Evolutionary conservation across 768 basidiomycete species (phyloP).

Genomic region (Phanerodontia chrysosporium): DNA sequence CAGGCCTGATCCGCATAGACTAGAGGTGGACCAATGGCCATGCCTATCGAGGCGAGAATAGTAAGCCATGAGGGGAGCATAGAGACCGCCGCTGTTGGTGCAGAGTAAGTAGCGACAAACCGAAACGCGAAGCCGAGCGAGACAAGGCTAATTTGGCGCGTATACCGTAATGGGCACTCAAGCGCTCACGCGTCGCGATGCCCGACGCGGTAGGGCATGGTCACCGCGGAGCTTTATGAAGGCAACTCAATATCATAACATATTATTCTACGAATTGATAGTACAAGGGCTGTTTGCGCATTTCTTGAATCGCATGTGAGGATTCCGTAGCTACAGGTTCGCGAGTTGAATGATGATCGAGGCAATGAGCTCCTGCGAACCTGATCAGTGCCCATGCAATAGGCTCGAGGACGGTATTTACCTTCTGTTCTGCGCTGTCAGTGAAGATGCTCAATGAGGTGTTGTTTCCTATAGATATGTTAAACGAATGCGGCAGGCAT

Average conservation of each 20-base stretch:
- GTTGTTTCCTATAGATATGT: neutral
- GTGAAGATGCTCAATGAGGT: constrained; percentile 2
- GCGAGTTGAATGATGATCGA: neutral
- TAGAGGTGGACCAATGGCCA: constrained; percentile 82
- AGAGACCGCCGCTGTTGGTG: neutral
- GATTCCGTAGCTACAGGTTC: neutral
- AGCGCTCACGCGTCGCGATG: no score
- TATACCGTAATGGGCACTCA: no score
- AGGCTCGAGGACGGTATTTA: neutral
- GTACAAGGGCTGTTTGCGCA: no score
- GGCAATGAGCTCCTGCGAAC: neutral
- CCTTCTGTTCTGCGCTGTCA: constrained; percentile 6
- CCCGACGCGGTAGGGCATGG: no score
- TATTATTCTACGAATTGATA: no score
- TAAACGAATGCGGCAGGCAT: constrained; percentile 7
- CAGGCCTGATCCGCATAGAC: constrained; percentile 81
- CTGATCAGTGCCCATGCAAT: neutral
- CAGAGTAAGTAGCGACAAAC: neutral
- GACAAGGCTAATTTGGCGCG: no score
- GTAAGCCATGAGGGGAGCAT: constrained; percentile 63
- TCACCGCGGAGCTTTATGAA: neutral
- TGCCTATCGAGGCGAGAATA: constrained; percentile 64
- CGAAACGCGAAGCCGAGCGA: no score
- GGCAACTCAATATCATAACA: neutral
- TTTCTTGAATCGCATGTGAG: no score